Percentiles rank a stretch among this genome's conserved stretches.
These are phyloP conservation scores for Colletotrichum destructivum DNA, from an alignment of 2,329 filamentous ascomycete species.

Conservation along the genomic window DNA sequence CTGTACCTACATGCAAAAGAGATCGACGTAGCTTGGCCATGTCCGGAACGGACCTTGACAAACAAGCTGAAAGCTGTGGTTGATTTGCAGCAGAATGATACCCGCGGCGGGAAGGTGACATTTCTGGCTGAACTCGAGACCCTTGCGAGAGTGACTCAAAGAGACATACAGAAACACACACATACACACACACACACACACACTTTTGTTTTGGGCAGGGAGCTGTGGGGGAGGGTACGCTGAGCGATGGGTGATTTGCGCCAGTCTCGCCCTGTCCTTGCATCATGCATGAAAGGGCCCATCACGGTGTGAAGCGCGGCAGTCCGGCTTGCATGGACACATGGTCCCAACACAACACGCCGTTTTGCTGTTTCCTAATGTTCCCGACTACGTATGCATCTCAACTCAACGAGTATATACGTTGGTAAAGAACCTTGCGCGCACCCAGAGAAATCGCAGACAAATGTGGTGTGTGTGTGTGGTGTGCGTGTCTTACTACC, in stretches of 20 bases:
- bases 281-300: slow-evolving; percentile 37
- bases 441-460: slow-evolving; percentile 1
- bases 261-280: slow-evolving; percentile 27
- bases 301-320: slow-evolving; percentile 21
- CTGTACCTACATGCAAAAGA: slow-evolving; percentile 12
- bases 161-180: background rate
- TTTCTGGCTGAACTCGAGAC: slow-evolving; percentile 26
- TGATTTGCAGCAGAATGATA: slow-evolving; percentile 10
- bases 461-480: too few species aligned
- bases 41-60: slow-evolving; percentile 28
- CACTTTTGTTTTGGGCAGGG: slow-evolving; percentile 17
- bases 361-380: slow-evolving; percentile 19
- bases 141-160: background rate
- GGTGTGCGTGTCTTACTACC: background rate
- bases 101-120: slow-evolving; percentile 17
- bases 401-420: slow-evolving; percentile 13
- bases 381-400: slow-evolving; percentile 23
- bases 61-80: slow-evolving; percentile 15
- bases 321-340: slow-evolving; percentile 10
- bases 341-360: slow-evolving; percentile 21
- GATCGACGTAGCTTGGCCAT: slow-evolving; percentile 29
- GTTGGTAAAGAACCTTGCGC: background rate
- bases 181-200: slow-evolving; percentile 6
- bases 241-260: slow-evolving; percentile 25
- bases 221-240: slow-evolving; percentile 18